Base-by-base conservation (phyloP, 495 filamentous ascomycete genomes). In the Xylaria intraflava region DNA sequence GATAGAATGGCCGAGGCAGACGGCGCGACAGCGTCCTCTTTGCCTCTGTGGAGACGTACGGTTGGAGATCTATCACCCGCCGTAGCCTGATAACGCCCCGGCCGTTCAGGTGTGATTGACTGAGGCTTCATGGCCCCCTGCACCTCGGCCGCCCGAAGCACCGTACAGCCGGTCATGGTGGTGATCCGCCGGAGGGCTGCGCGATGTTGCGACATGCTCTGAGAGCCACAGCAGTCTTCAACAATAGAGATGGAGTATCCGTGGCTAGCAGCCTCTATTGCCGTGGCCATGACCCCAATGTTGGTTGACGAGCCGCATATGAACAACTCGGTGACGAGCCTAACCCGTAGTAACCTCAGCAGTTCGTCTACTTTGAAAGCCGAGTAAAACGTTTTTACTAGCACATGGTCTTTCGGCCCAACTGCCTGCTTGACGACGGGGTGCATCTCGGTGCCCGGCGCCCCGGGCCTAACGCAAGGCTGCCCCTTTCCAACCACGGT, bases 221-320 rank as follows among this genome's bases (percentile, higher is more conserved):
- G 83, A 62, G 85, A 96, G 10, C 90, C 93, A 38, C 95, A 76
- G 64, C 92, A 96, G 65, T 98, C 90, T 43, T 92, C 86, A 24
- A 98, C 72, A 11, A 98, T 70, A 5, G 86, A 90, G 52, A 96
- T 87, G 22, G 82, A 79, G 58, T 93, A 85, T 11, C 93, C 93
- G 65, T 95, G 85, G 14, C 83, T 81, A 0, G 88, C 92, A 1
- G 93, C 93, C 62, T 96, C 93, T 43, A 95, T 72, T 20, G 90
- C 92, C 1, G 93, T 98, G 8, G 93, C 93, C 62, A 90, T 93
- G 26, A 97, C 83, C 20, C 90, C 90, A 26, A 89, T 75, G 65
- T 96, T 96, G 12, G 87, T 90, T 31, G 92, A 72, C n/a, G 86
- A 81, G 11, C 93, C 93, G 60, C 90, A 95, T 5, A 98, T 78